Evolutionary conservation across 1,284 basidiomycete species (phyloP), one percentile per base, ranked within the genome.

Genomic region (Paramarasmius palmivorus): DNA sequence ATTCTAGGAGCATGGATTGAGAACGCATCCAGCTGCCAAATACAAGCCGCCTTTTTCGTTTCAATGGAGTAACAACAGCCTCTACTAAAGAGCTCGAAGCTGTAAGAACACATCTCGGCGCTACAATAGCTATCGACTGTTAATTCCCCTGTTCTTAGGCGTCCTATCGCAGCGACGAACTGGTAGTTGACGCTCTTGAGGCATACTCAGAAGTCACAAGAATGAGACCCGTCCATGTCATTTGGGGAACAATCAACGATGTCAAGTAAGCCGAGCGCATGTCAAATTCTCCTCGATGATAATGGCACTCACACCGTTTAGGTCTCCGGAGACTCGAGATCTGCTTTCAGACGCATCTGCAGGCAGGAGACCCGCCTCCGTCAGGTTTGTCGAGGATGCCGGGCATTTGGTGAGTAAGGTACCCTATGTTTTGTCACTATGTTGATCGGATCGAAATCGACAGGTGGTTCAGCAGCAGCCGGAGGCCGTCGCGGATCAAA

Each of bases 231-330:
- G 50, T 59, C 0, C 59, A 61, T 19, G 17, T 59, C 4, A 47
- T 61, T 9, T 61, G 57, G 55, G 59, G 59, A 26, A 48, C 52
- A n/a, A 49, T 57, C 39, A 44, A 57, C 8, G 55, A 61, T 45
- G 46, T 61, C 36, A 53, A 51, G 59, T 61, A 23, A 36, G 59
- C 56, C 10, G n/a, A n/a, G n/a, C n/a, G n/a, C n/a, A n/a, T n/a
- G n/a, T n/a, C n/a, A n/a, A n/a, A n/a, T n/a, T n/a, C n/a, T n/a
- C n/a, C n/a, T n/a, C n/a, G n/a, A n/a, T n/a, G n/a, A n/a, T n/a
- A n/a, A n/a, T n/a, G n/a, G n/a, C n/a, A n/a, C n/a, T 48, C 12
- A 37, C 25, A 15, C 34, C 37, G 9, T 46, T 4, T 26, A 51
- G 53, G 14, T 32, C 50, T 23, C 52, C 54, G 35, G 52, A 52